Percentiles rank a stretch among this genome's conserved stretches.
Conservation (phyloP, 164 flowering plant genomes). For the Malania oleifera region DNA sequence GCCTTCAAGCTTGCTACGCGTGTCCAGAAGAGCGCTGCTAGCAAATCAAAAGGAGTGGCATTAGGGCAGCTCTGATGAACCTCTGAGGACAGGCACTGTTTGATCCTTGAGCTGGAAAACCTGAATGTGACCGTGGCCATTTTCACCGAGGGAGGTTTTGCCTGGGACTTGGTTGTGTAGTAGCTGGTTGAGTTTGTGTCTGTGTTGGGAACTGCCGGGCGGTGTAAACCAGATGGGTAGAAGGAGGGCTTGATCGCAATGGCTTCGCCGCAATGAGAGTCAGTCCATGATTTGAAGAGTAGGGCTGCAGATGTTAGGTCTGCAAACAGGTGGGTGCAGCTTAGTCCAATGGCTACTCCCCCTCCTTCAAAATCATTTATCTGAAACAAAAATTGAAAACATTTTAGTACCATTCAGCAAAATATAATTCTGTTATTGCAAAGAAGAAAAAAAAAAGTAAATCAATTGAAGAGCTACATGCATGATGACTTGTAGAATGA, state of each 20-base stretch:
- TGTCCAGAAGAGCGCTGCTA: slow-evolving; percentile 67
- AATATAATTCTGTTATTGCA: not conserved
- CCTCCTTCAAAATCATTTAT: slow-evolving; percentile 71
- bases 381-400: too few relatives aligned
- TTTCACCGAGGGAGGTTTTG: slow-evolving; percentile 14
- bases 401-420: too few relatives aligned
- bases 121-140: slow-evolving; percentile 58
- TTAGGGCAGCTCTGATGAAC: slow-evolving; percentile 37
- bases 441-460: not conserved
- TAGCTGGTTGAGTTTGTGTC: slow-evolving; percentile 23
- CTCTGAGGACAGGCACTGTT: slow-evolving; percentile 34
- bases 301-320: slow-evolving; percentile 48
- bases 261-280: slow-evolving; percentile 30
- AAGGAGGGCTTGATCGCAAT: slow-evolving; percentile 48
- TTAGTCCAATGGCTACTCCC: slow-evolving; percentile 65
- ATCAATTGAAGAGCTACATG: too few relatives aligned
- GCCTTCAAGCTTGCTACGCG: slow-evolving; percentile 23
- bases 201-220: slow-evolving; percentile 19
- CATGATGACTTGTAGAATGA: too few relatives aligned
- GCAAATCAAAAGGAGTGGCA: slow-evolving; percentile 66
- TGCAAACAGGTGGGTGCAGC: slow-evolving; percentile 70
- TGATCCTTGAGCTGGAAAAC: slow-evolving; percentile 44
- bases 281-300: slow-evolving; percentile 61
- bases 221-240: slow-evolving; percentile 23
- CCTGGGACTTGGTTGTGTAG: slow-evolving; percentile 27